Base-by-base conservation (phyloP, 2,329 filamentous ascomycete genomes). In the Hypocrella siamensis region DNA sequence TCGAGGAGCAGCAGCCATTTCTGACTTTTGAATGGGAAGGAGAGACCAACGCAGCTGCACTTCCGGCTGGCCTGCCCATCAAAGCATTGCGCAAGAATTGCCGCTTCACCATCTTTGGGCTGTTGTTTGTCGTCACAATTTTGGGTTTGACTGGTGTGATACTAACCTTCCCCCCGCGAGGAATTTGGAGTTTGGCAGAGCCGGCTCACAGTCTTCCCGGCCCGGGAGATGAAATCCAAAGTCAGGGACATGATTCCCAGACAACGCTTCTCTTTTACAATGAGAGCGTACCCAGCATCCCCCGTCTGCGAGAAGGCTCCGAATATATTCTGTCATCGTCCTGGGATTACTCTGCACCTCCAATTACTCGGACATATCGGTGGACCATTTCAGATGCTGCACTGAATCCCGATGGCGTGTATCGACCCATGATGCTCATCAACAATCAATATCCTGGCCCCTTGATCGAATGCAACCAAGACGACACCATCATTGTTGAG, bases 361-460 rank as follows among this genome's bases (percentile, higher is more conserved):
- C 65, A 0, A 60, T 58, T 12, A 61, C 58, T 3, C 61, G 75
- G 41, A 62, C 69, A 38, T 75, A 73, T 42, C 53, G 63, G 37
- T 80, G 74, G 73, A 66, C 56, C 0, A 65, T 81, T 19, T 47
- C 54, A 8, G 69, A 78, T 37, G 65, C 65, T 19, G 54, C 60
- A 0, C 60, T 70, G 26, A 75, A 72, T 32, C 75, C 75, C 0
- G 71, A 79, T 42, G 75, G 68, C 4, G 51, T 73, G 15, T 60
- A 52, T 27, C 60, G 65, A 15, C 62, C 58, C 7, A 67, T 78
- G 60, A 67, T 84, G 32, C 69, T 76, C 24, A 79, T 84, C 53
- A 84, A 88, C 46, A 73, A 74, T 22, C 61, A 78, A 46, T 85
- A 80, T 52, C 82, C 82, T 0, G 67, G 81, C 1, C 81, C 81